Evolutionary conservation across 208 protist genomes (phyloP), one percentile per base, ranked within the genome.

Genomic region (Zelonia costaricensis): DNA sequence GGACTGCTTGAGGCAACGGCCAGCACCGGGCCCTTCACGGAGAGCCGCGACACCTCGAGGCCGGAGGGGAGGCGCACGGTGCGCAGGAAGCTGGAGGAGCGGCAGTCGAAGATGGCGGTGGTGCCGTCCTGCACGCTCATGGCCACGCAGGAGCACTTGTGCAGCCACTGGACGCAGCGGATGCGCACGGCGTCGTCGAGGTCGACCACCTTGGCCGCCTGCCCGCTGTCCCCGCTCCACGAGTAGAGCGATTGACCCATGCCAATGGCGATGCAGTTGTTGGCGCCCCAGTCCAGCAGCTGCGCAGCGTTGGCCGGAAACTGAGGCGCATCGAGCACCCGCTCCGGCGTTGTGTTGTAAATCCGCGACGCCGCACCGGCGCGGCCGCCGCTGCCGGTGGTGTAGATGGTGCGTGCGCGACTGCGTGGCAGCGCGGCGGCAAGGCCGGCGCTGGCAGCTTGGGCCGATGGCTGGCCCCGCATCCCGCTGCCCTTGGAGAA

Each of bases 201-300:
- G 13, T 88, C 74, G 9, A 88, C 79, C 33, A 92, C 52, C 47
- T 82, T 80, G 13, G 56, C 62, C 15, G 85, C 72, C 52, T 80
- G 52, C 0, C 76, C 78, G 25, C 69, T 89, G 22, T 80, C 71
- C 27, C 83, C 80, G 47, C 78, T 74, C 86, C 88, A 94, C 52
- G 70, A 74, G 67, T 92, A 92, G 18, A 94, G 67, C 16, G 62
- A 77, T 44, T 84, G 80, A 20, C 81, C 83, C 51, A 94, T 76
- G 15, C 88, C 88, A 54, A 94, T 91, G 13, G 84, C 68, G 36
- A 94, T 77, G 70, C 80, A 80, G 60, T 94, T 90, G 65, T 94
- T 92, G 35, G 69, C 77, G 12, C 84, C 88, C 86, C 88, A 94
- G 75, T 94, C 77, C 35, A 94, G 75, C 27, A 92, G 77, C 66